Evolutionary conservation across 371 early-diverging fungal species (phyloP), one percentile per base, ranked within the genome.

Genomic region (Apophysomyces sp.): DNA sequence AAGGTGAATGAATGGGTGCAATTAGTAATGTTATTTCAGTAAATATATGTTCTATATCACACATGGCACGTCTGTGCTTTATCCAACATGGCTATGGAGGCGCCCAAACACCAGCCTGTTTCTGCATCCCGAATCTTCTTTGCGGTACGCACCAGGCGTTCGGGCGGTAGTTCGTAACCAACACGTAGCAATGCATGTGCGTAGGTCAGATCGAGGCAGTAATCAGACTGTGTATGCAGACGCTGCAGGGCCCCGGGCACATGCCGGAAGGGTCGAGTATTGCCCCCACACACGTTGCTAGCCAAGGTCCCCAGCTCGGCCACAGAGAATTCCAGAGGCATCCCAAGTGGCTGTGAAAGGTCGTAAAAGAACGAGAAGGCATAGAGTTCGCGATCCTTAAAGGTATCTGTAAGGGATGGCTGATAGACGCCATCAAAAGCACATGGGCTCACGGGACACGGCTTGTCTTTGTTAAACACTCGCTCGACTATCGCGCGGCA

Each of bases 321-420:
- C 2, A 90, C 74, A 4, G 78, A 81, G 63, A 90, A 89, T 28
- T 84, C 82, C 16, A 55, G 31, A 40, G 84, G 85, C 57, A 86
- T 71, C 21, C 86, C 87, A 52, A 92, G 78, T 1, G 91, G 91
- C 36, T 79, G 68, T n/a, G 86, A 79, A 27, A 90, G 84, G 70
- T 97, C 98, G 77, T 91, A 97, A 70, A 97, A 94, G 81, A 87
- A 97, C 27, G 93, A 92, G 74, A 97, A 96, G 1, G 92, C 92
- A 72, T 93, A 96, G 36, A 97, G 84, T 54, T 94, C 94, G 61
- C 83, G 77, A 1, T 78, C 65, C 13, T 76, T 78, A 67, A 94
- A 94, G 2, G 90, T 85, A 34, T 80, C 71, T 5, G 63, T 58
- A 15, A 97, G 71, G 3, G 79, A 74, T 4, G 97, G 97, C 65